Evolutionary conservation across 2,329 filamentous ascomycete species (phyloP).

Genomic region (Penicillium sp.): DNA sequence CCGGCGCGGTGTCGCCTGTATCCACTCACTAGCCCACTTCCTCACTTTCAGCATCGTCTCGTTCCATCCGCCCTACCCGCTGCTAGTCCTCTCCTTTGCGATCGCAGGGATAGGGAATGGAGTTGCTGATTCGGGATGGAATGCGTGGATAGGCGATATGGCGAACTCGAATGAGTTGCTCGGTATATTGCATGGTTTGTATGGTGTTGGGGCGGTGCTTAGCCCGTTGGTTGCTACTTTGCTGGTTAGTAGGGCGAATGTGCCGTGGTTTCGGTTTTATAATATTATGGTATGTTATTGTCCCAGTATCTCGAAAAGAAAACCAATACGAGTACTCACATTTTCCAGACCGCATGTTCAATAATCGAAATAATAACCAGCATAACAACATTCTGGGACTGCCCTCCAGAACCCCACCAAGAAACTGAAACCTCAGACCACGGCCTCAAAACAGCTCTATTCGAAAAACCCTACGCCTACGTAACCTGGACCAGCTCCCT

Average conservation of each 20-base stretch:
- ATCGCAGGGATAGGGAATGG: constrained; percentile 74
- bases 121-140: constrained; percentile 59
- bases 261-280: constrained; percentile 75
- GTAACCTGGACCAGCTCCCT: constrained; percentile 27
- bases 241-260: constrained; percentile 66
- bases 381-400: neutral
- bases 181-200: constrained; percentile 71
- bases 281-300: constrained; percentile 66
- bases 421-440: too few relatives aligned
- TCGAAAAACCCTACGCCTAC: neutral
- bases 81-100: constrained; percentile 65
- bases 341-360: neutral
- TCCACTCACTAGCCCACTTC: neutral
- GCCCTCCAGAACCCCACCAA: neutral
- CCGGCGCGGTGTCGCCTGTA: constrained; percentile 68
- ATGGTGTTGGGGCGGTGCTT: constrained; percentile 71
- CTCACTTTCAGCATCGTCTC: neutral
- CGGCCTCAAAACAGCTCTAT: too few relatives aligned
- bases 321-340: neutral
- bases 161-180: constrained; percentile 72
- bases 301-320: neutral
- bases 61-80: neutral
- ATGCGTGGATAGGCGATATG: constrained; percentile 72
- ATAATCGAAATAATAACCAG: neutral
- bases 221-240: constrained; percentile 71